A percentile compares a stretch with the other conserved stretches of the same genome.
Conservation (phyloP, 345 rosid species). For the Heritiera littoralis region DNA sequence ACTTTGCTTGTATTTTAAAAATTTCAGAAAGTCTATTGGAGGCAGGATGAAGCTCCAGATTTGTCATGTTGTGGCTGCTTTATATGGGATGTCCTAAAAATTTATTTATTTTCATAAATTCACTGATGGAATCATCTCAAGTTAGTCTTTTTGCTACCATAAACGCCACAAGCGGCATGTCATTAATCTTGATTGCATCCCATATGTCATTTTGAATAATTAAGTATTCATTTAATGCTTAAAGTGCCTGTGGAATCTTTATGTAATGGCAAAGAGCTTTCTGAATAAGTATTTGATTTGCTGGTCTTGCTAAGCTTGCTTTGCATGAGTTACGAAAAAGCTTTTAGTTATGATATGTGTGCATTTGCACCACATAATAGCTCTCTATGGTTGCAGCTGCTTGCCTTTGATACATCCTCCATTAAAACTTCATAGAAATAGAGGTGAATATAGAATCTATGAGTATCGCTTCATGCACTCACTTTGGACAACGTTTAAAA, state of each 20-base stretch:
- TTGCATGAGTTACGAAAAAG: not conserved
- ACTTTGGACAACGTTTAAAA: not conserved
- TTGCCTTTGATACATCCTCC: not conserved
- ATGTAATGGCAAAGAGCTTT: not conserved
- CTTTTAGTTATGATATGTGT: conserved; percentile 1
- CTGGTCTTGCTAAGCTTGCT: not conserved
- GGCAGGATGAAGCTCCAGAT: not conserved
- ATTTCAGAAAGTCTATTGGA: no score
- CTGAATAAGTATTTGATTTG: not conserved
- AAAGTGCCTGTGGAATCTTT: not conserved
- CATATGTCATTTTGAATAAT: not conserved
- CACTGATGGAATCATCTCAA: no score
- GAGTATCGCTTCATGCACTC: not conserved
- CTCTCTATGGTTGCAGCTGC: not conserved
- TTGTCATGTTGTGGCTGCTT: not conserved
- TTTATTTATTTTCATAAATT: not conserved
- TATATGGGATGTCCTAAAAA: not conserved
- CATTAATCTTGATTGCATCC: not conserved
- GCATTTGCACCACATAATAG: not conserved
- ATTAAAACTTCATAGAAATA: not conserved
- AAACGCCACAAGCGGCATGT: not conserved
- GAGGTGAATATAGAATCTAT: not conserved
- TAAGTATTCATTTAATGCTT: not conserved
- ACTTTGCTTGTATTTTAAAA: no score
- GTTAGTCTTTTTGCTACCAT: not conserved